Base-by-base conservation (phyloP, 805 yeast genomes). In the Yarrowia sp. region DNA sequence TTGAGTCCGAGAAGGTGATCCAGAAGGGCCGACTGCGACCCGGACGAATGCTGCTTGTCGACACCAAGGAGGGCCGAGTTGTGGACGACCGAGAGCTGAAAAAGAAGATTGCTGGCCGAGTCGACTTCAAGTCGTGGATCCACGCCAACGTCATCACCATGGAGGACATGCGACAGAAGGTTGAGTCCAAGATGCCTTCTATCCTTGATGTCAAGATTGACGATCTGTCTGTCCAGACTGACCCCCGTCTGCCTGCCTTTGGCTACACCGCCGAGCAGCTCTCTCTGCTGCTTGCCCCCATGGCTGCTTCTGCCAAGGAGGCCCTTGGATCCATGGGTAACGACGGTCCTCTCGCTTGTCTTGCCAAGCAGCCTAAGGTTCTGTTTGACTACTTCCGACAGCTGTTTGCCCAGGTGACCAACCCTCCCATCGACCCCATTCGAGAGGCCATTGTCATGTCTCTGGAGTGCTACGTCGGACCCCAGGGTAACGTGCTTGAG, bases 271-370 rank as follows among this genome's bases (percentile, higher is more conserved):
- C 89, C 75, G 99, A 94, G 81, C 98, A 94, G 80, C 84, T 93
- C 70, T 85, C 91, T 49, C 79, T 91, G 69, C 81, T 95, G 50
- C 82, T 94, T 73, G 95, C 90, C 8, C 98, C 98, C 71, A 95
- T 94, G 99, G 98, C 97, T 50, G 76, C 84, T 48, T 89, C 87
- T 73, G 97, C 94, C 71, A 94, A 93, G 77, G 99, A 94, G 81
- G 92, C 98, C 12, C 84, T 94, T 67, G 98, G 99, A 16, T 93
- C 98, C 19, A 94, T 94, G 99, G 99, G 99, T 83, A 94, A 94
- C 77, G 99, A 94, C 77, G 87, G 95, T 65, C 97, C 98, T 12
- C 83, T 94, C 72, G 98, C 98, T 0, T 95, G 99, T 80, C 82
- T 94, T 73, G 89, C 97, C 46, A 94, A 91, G 77, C 97, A 92